Base-by-base conservation (phyloP, 2,329 filamentous ascomycete genomes). In the Ceratocystis huliohia region DNA sequence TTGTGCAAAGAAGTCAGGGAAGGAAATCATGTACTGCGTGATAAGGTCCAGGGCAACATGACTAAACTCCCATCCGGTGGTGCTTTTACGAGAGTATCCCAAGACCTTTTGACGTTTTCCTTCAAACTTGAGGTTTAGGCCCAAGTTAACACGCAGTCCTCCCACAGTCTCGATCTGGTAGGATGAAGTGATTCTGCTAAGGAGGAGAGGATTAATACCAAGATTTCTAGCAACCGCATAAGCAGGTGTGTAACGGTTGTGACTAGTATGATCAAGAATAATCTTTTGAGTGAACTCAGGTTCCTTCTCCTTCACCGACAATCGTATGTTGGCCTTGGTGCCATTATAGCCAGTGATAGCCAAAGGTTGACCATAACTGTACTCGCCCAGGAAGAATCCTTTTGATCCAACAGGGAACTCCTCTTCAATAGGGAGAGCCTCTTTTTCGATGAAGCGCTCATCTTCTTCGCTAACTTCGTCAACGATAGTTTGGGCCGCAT, bases 111-210 rank as follows among this genome's bases (percentile, higher is more conserved):
- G 82, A 76, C 96, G 96, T 77, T 90, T 93, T 1, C 85, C 90
- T 74, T 99, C 94, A 68, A 99, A 99, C 75, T 99, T 99, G 70
- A 99, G 81, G 73, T 99, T 99, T 69, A 99, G 80, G 0, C 94
- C 94, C 28, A 99, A 79, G 72, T 99, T 99, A 69, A 96, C 82
- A 71, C 89, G 88, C 67, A 91, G 80, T 28, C 89, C 91, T 67
- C 90, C 90, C 3, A 93, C 85, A 20, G 77, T 83, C 66, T 85
- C 84, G 67, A 99, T 89, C 65, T 87, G 88, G 75, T 96, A 97
- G 0, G 93, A 92, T 1, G 94, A 96, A 0, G 94, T 97, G 72
- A 99, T 89, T 80, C 96, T 99, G 76, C 92, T 96, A 41, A 99
- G 79, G 1, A 94, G 88, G 63, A 99, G 80, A 6, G 92, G 88